Base-by-base conservation (phyloP, 768 basidiomycete genomes). In the Psilocybe tampanensis region DNA sequence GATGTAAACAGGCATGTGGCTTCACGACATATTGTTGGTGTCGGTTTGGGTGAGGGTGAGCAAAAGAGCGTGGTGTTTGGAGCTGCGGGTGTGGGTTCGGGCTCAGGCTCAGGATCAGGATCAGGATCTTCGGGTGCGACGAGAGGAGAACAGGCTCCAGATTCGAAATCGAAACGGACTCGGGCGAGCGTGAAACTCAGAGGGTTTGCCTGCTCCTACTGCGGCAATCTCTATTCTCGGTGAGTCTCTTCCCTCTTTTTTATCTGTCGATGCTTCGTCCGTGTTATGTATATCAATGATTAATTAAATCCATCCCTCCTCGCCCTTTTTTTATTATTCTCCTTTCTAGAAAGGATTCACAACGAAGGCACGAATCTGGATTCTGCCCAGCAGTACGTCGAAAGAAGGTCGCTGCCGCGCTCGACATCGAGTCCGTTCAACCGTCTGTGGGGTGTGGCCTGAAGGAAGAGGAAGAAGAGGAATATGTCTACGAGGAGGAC, bases 1-100 rank as follows among this genome's bases (percentile, higher is more conserved):
- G 66, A 67, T 60, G 66, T 67, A 55, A 55, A 60, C 41, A 58
- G 66, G 43, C 66, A 67, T 44, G 63, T 64, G 60, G 61, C 58
- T 13, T 59, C 57, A 19, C 64, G 66, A 43, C 66, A 67, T 52
- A 54, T 51, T 43, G 61, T 54, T 52, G 63, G 58, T 26, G 57
- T 54, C 18, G 56, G 47, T 1, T 60, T 61, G 2, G 59, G 59
- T 52, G 49, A 64, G 66, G 52, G 60, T 54, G 41, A 64, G 58
- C 29, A 9, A 5, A 29, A 29, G 29, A n/a, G n/a, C n/a, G n/a
- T n/a, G n/a, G n/a, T n/a, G n/a, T n/a, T n/a, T 29, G 29, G 29
- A 4, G 5, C 29, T 29, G 29, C 5, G 29, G 29, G 9, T 29
- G 29, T 9, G 9, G 29, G 29, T 5, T 29, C 29, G 29, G 29